Conservation (phyloP, 2,329 filamentous ascomycete species). For the Parasarocladium wereldwijsianum region DNA sequence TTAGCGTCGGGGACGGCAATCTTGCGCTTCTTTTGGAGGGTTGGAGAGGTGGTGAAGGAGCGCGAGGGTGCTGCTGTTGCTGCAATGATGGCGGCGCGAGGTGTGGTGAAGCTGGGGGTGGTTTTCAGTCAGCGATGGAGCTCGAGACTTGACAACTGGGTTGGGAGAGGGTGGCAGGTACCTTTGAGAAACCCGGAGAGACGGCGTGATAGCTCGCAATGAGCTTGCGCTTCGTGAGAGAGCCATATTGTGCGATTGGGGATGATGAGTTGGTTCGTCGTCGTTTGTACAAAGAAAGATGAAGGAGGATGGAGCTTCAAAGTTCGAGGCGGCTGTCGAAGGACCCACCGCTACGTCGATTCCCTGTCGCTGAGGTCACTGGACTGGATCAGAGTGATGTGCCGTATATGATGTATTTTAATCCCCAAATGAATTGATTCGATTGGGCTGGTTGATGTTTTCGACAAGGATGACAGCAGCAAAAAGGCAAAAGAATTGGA, state of each 20-base stretch:
- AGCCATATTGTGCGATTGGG: conserved; percentile 5
- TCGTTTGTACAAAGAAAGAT: too few relatives aligned
- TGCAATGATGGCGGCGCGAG: conserved; percentile 6
- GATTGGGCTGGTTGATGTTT: conserved; percentile 3
- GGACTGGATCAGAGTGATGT: neutral
- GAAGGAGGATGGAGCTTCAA: neutral
- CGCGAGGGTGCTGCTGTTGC: conserved; percentile 8
- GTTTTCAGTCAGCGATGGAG: neutral
- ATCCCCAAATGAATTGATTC: neutral
- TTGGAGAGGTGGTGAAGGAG: conserved; percentile 15
- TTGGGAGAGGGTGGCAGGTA: neutral
- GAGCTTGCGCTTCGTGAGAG: conserved; percentile 4
- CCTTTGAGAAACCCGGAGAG: conserved; percentile 1
- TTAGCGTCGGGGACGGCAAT: conserved; percentile 16
- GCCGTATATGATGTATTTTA: neutral
- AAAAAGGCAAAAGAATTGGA: conserved; percentile 13
- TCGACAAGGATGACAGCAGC: conserved; percentile 1
- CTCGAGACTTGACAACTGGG: neutral
- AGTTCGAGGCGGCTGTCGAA: neutral
- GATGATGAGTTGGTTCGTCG: neutral
- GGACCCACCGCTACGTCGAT: neutral
- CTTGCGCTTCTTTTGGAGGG: conserved; percentile 24
- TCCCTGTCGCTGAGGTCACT: neutral
- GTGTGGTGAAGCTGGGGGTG: conserved; percentile 1
- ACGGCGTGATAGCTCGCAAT: conserved; percentile 1